Evolutionary conservation across 2,329 filamentous ascomycete genomes (phyloP), one percentile per base, ranked within the genome.

Genomic region (Fusarium phyllophilum): DNA sequence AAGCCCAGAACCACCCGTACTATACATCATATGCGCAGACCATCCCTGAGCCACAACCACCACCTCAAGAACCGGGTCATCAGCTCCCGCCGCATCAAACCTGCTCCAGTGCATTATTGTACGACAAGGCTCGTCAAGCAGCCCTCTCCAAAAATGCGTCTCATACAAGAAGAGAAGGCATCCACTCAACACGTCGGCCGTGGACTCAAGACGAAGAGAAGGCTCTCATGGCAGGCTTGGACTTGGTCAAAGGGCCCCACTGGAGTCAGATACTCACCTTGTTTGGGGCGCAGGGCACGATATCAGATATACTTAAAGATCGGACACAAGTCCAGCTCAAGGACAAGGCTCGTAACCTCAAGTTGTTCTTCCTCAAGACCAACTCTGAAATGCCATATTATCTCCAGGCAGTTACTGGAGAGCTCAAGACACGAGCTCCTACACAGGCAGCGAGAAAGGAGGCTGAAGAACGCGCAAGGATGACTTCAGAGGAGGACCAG

Each of bases 151-250:
- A 89, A 73, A 87, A 86, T 1, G 86, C 87, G 4, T 85, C 86
- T 6, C 88, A 89, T 61, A 86, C 87, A 5, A 81, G 89, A 34
- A 82, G 88, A 46, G 89, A 90, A 77, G 89, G 89, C 4, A 81
- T 88, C 5, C 88, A 89, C 73, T 90, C 88, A 3, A 90, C 89
- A 5, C 89, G 95, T 38, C 89, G 95, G 34, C 94, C 95, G 1
- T 97, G 95, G 95, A 94, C 92, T 2, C 91, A 93, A 8, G 94
- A 96, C 72, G 95, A 97, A 82, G 95, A 97, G 80, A 94, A 95
- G 81, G 94, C 95, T 0, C 86, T 97, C 24, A 96, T 97, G 92
- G 90, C 93, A 55, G 95, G 95, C 2, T 89, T 97, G 8, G 95
- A 97, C 78, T 90, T 93, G 80, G 95, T 97, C 52, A 95, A 95